A percentile compares a stretch with the other conserved stretches of the same genome.
Conservation (phyloP, 2,329 filamentous ascomycete species). For the Diaporthe destruens region DNA sequence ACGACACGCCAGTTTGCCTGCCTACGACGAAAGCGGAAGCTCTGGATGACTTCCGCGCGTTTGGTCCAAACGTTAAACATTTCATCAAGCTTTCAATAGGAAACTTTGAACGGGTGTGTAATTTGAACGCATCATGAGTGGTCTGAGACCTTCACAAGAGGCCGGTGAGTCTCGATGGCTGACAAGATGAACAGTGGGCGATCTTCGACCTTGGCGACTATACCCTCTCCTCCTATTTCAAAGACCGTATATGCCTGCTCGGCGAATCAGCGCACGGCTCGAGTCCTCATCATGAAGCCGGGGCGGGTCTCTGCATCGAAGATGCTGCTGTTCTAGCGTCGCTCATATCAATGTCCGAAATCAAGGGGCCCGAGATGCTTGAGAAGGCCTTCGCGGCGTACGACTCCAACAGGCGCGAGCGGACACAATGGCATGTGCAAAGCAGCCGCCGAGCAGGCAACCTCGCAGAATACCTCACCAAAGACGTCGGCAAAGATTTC, state of each 20-base stretch:
- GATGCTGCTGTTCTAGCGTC: conserved; percentile 60
- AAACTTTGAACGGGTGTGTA: conserved; percentile 48
- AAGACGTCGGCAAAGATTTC: conserved; percentile 52
- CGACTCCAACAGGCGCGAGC: conserved; percentile 61
- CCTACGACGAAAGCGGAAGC: conserved; percentile 51
- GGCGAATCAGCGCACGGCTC: conserved; percentile 75
- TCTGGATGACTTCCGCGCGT: conserved; percentile 52
- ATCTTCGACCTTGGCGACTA: conserved; percentile 61
- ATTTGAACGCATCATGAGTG: neutral
- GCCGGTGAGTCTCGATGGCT: conserved; percentile 2
- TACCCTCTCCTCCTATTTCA: conserved; percentile 57
- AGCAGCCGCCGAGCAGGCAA: conserved; percentile 61
- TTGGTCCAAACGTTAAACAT: conserved; percentile 49
- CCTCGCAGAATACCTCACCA: conserved; percentile 60
- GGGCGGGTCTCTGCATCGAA: conserved; percentile 69
- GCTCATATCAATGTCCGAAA: conserved; percentile 59
- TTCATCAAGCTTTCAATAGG: conserved; percentile 50
- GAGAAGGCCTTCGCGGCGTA: conserved; percentile 63
- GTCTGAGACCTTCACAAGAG: neutral
- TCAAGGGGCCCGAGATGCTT: conserved; percentile 51
- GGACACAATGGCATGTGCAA: conserved; percentile 62
- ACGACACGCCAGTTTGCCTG: conserved; percentile 43
- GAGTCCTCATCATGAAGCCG: conserved; percentile 71
- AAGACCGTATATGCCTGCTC: conserved; percentile 60
- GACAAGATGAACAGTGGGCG: conserved; percentile 53